Conservation (phyloP, 805 yeast genomes). For the Candida insectorum region DNA sequence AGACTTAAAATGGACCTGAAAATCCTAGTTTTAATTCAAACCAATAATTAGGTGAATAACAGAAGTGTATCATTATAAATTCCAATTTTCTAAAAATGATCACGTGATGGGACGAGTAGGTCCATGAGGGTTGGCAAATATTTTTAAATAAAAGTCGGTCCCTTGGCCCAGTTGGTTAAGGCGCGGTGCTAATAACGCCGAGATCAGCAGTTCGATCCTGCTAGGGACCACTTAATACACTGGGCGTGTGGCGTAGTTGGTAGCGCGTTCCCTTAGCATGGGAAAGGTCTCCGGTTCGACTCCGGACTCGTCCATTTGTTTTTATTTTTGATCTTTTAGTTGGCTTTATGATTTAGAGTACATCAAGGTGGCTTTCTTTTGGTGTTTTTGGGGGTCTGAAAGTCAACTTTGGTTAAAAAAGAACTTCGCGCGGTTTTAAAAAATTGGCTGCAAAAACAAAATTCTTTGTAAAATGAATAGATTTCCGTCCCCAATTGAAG, state of each 20-base stretch:
- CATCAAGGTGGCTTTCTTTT: too few relatives aligned
- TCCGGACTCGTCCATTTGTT: slow-evolving; percentile 26
- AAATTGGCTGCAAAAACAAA: not conserved
- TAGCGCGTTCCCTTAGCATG: slow-evolving; percentile 42
- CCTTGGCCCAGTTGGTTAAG: slow-evolving; percentile 55
- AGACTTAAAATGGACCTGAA: too few relatives aligned
- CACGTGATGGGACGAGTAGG: too few relatives aligned
- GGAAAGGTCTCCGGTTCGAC: slow-evolving; percentile 27
- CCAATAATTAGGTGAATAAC: too few relatives aligned
- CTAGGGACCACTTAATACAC: slow-evolving; percentile 60
- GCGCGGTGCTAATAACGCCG: slow-evolving; percentile 54
- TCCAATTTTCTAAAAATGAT: too few relatives aligned
- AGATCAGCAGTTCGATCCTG: slow-evolving; percentile 88
- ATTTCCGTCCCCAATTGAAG: slow-evolving; percentile 1
- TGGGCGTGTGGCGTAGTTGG: slow-evolving; percentile 49
- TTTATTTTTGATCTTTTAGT: slow-evolving; percentile 1
- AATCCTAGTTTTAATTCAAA: too few relatives aligned
- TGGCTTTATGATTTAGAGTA: not conserved
- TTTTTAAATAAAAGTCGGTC: too few relatives aligned
- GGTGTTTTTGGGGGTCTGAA: too few relatives aligned
- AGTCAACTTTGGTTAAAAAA: not conserved
- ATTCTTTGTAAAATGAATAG: too few relatives aligned
- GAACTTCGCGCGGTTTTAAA: not conserved
- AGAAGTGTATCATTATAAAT: too few relatives aligned
- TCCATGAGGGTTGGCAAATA: too few relatives aligned